Base-by-base conservation (phyloP, 148 eudicot species). In the Rhododendron henanense region DNA sequence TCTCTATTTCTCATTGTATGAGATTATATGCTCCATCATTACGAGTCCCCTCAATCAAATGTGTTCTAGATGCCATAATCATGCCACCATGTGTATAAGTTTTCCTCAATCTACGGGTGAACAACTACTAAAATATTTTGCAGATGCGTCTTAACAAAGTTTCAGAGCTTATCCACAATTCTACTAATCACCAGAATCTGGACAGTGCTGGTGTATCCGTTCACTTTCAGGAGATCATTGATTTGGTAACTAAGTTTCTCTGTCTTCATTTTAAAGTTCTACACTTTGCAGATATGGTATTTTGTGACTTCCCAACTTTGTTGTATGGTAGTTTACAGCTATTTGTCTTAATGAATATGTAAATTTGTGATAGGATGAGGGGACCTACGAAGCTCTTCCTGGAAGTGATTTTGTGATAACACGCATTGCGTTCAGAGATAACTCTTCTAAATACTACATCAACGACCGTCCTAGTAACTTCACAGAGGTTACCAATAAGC, bases 71-170 rank as follows among this genome's bases (percentile, higher is more conserved):
- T 41, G 45, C 45, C 45, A 41, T 41, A 41, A 41, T 41, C 45
- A 5, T 41, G 7, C 8, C 45, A 41, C 45, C 45, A 41, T 41
- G 7, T 6, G 45, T 41, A 41, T 5, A 5, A 41, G 45, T 41
- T 41, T 5, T 41, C 6, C 6, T 6, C 8, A 41, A 41, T 41
- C 45, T 41, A 41, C 6, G 7, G 45, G 45, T 41, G 45, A 41
- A 41, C 45, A 41, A 41, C 45, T 5, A 41, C 8, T 41, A 5
- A 81, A 81, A 31, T 47, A 51, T 59, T 85, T 55, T 90, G 90
- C 93, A 96, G 99, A 96, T 96, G 99, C 91, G 99, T 33, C 91
- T 96, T 82, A 96, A 96, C 84, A 96, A 96, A 91, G 99, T 96
- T 63, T 96, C 99, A 3, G 98, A 96, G 94, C 97, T 96, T 10